These are phyloP conservation scores for Blastobotrys elegans DNA, from an alignment of 1,139 yeast species.

Conservation along the genomic window DNA sequence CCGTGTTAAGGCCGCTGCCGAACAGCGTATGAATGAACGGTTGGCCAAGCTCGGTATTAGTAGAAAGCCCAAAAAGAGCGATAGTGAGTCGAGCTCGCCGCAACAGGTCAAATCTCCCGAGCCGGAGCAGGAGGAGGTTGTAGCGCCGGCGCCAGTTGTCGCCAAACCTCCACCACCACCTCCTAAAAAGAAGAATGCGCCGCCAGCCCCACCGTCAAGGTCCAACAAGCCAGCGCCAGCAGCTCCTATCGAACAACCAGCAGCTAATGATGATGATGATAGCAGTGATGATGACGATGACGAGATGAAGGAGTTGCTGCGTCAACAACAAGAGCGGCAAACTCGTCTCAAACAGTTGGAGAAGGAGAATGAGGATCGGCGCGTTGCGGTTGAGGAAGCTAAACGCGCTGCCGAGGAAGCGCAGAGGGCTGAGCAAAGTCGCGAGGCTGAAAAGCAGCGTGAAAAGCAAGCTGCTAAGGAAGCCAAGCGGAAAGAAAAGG, in stretches of 20 bases:
- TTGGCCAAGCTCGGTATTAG: conserved; percentile 79
- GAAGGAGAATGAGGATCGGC: conserved; percentile 22
- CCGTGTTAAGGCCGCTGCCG: conserved; percentile 85
- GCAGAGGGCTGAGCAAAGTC: conserved; percentile 37
- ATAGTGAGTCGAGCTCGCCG: neutral
- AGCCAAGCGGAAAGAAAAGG: conserved; percentile 24
- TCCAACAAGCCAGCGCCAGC: conserved; percentile 17
- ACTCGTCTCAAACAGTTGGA: conserved; percentile 28
- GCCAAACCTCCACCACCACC: conserved; percentile 10
- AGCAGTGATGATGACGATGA: conserved; percentile 34
- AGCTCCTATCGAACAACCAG: conserved; percentile 15
- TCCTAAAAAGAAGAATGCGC: conserved; percentile 10
- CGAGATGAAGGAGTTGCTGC: conserved; percentile 44
- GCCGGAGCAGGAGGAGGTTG: conserved; percentile 9
- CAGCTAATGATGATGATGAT: conserved; percentile 1
- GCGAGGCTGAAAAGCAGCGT: conserved; percentile 20
- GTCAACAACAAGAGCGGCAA: conserved; percentile 41
- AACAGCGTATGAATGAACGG: conserved; percentile 81
- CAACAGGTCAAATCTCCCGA: conserved; percentile 1
- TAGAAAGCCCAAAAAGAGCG: conserved; percentile 32
- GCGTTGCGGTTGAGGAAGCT: conserved; percentile 31
- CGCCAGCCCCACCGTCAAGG: conserved; percentile 13
- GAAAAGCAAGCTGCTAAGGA: conserved; percentile 18
- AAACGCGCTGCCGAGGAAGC: conserved; percentile 51
- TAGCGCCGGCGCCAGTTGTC: conserved; percentile 8